Conservation (phyloP, 257 asterid species). For the Solanum microdontum region DNA sequence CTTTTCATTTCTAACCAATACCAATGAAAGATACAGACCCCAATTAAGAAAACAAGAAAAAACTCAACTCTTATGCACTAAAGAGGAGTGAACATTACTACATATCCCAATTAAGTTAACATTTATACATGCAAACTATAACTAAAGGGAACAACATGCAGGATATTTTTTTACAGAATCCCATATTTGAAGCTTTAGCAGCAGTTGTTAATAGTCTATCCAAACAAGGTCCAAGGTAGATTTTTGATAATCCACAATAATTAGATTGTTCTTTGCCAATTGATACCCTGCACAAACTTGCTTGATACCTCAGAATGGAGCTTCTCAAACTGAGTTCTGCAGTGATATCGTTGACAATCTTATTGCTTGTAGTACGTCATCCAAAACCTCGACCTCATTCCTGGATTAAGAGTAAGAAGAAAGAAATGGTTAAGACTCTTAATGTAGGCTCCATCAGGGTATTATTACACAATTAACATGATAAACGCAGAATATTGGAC, state of each 20-base stretch:
- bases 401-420: not conserved
- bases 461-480: not conserved
- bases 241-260: not conserved
- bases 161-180: not conserved
- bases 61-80: not conserved
- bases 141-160: not conserved
- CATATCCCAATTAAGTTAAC: not conserved
- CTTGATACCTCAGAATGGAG: not conserved
- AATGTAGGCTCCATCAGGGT: too few relatives aligned
- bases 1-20: constrained; percentile 3
- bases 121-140: not conserved
- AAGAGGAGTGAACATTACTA: not conserved
- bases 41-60: not conserved
- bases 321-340: not conserved
- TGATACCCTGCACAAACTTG: not conserved
- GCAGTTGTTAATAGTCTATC: not conserved
- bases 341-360: not conserved
- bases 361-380: not conserved
- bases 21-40: not conserved
- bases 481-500: not conserved
- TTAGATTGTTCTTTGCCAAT: not conserved
- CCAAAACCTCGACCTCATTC: not conserved
- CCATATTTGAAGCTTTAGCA: not conserved
- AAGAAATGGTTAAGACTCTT: not conserved
- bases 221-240: not conserved